phyloP scores from a whole-genome alignment of 2,329 filamentous ascomycete species.

The Didymella pomorum region DNA sequence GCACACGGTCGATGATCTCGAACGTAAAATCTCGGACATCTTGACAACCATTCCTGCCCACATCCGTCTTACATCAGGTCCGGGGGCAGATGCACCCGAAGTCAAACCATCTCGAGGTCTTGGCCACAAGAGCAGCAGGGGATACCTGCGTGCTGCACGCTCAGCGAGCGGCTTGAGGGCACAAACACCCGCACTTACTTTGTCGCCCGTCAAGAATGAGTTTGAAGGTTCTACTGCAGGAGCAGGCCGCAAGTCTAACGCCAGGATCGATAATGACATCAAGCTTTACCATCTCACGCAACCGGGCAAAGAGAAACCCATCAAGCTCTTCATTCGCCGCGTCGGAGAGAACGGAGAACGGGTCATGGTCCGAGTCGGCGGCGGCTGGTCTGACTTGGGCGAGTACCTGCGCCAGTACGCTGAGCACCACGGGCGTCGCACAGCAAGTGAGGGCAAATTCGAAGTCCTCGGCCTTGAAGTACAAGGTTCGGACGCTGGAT shows the following conservation, averaged over 20 bases:
- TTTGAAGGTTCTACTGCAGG: conserved; percentile 35
- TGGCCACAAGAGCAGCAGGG: conserved; percentile 39
- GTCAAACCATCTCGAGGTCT: conserved; percentile 41
- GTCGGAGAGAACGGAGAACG: conserved; percentile 90
- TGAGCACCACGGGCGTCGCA: conserved; percentile 83
- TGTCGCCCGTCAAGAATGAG: conserved; percentile 49
- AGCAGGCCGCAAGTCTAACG: conserved; percentile 42
- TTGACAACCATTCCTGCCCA: conserved; percentile 79
- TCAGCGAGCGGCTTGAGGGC: conserved; percentile 45
- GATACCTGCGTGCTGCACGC: conserved; percentile 44
- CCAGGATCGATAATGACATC: conserved; percentile 67
- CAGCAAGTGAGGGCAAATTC: conserved; percentile 63
- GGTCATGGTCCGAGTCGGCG: conserved; percentile 97
- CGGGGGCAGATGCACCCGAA: conserved; percentile 42
- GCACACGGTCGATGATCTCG: conserved; percentile 67
- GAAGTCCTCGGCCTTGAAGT: conserved; percentile 62
- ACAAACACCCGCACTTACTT: conserved; percentile 48
- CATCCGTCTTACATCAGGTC: conserved; percentile 70
- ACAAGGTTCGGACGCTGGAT: conserved; percentile 36
- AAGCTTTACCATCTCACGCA: conserved; percentile 92
- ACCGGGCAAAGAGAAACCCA: conserved; percentile 82
- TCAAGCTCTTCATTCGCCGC: conserved; percentile 92
- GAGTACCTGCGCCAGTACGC: conserved; percentile 96
- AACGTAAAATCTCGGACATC: conserved; percentile 81
- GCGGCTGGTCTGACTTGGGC: conserved; percentile 96